A percentile compares a stretch with the other conserved stretches of the same genome.
These are phyloP conservation scores for Lachnellula willkommii DNA, from an alignment of 2,329 filamentous ascomycete species.

Conservation along the genomic window DNA sequence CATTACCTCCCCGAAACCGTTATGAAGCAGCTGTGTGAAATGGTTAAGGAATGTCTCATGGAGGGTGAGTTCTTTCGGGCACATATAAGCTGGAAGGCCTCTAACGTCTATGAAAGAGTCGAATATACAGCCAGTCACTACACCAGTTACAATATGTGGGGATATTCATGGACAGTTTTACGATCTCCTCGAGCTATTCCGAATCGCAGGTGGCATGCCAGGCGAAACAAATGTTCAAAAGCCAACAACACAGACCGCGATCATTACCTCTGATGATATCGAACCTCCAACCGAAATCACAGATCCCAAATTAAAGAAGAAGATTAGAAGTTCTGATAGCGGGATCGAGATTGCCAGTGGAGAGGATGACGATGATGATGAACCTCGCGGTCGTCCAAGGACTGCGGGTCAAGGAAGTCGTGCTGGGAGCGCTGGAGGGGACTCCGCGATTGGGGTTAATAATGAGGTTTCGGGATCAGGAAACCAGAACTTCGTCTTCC, in stretches of 20 bases:
- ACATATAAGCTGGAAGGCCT: neutral
- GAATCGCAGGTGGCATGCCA: conserved; percentile 94
- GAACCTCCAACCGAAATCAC: conserved; percentile 87
- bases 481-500: conserved; percentile 66
- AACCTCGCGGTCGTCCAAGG: conserved; percentile 43
- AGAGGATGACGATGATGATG: conserved; percentile 46
- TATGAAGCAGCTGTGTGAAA: conserved; percentile 99
- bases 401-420: conserved; percentile 38
- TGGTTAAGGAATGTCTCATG: conserved; percentile 98
- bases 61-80: conserved; percentile 61
- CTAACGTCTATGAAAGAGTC: conserved; percentile 59
- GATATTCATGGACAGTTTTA: conserved; percentile 99
- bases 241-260: conserved; percentile 62
- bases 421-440: conserved; percentile 35
- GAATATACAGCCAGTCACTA: conserved; percentile 96
- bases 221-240: conserved; percentile 68
- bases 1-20: conserved; percentile 92
- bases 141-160: conserved; percentile 93
- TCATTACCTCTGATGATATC: conserved; percentile 86
- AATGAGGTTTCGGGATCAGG: conserved; percentile 44
- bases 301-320: conserved; percentile 80
- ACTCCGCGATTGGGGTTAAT: conserved; percentile 33
- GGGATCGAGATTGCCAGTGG: conserved; percentile 44
- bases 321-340: conserved; percentile 62
- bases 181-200: conserved; percentile 92